These are phyloP conservation scores for Leonotis leonurus DNA, from an alignment of 257 asterid species.

Conservation along the genomic window DNA sequence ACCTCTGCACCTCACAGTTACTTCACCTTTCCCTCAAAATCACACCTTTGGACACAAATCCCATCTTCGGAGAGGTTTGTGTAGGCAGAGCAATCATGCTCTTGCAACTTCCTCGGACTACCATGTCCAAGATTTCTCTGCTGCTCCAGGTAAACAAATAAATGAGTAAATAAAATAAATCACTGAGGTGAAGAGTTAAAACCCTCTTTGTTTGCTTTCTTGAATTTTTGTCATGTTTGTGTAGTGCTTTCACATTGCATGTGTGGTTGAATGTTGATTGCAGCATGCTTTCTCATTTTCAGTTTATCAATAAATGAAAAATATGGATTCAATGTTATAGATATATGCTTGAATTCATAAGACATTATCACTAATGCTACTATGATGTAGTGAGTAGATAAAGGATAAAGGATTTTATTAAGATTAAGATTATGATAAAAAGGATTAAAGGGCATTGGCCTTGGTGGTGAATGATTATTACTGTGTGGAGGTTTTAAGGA, in stretches of 20 bases:
- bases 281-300: background rate
- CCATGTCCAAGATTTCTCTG: conserved; percentile 37
- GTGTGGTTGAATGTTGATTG: background rate
- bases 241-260: no score
- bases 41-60: conserved; percentile 44
- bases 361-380: background rate
- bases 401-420: no score
- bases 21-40: conserved; percentile 45
- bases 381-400: background rate
- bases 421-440: background rate
- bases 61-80: conserved; percentile 40
- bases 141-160: conserved; percentile 42
- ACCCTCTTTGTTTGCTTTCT: no score
- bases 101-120: conserved; percentile 50
- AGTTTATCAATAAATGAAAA: no score
- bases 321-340: background rate
- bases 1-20: conserved; percentile 43
- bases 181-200: background rate
- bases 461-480: background rate
- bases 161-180: conserved; percentile 5
- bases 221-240: no score
- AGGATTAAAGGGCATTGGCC: background rate
- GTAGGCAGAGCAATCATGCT: conserved; percentile 27
- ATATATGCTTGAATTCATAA: background rate
- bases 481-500: background rate